phyloP scores from a whole-genome alignment of 768 basidiomycete genomes.

The Kwoniella dendrophila region DNA sequence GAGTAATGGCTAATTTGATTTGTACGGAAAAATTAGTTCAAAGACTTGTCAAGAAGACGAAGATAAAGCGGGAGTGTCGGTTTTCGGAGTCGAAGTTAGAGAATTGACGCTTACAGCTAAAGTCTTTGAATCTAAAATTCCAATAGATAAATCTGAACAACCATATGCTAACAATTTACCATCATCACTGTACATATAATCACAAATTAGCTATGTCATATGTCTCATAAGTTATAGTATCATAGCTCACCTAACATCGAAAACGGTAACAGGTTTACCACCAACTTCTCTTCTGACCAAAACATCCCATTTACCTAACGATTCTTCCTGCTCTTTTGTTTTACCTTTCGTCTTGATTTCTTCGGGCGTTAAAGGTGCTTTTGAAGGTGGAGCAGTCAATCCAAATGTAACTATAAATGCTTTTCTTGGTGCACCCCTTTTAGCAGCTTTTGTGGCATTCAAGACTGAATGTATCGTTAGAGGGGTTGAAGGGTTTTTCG shows the following conservation, averaged over 20 bases:
- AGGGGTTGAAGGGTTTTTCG: constrained; percentile 20
- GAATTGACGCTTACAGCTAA: constrained; percentile 65
- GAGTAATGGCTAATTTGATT: constrained; percentile 70
- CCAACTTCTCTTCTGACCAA: constrained; percentile 71
- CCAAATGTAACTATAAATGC: constrained; percentile 43
- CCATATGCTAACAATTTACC: constrained; percentile 84
- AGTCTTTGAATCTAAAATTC: constrained; percentile 76
- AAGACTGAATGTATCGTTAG: constrained; percentile 50
- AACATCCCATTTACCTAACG: constrained; percentile 72
- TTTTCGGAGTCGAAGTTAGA: background rate
- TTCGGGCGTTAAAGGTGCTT: constrained; percentile 28
- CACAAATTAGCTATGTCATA: no score
- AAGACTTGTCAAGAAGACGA: background rate
- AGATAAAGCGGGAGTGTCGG: background rate
- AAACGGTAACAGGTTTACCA: constrained; percentile 78
- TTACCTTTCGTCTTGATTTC: constrained; percentile 22
- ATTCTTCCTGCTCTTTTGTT: constrained; percentile 29
- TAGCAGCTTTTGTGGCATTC: constrained; percentile 42
- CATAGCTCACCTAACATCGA: constrained; percentile 80
- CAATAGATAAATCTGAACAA: constrained; percentile 80
- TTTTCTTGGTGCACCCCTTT: constrained; percentile 48
- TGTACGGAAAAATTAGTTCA: background rate
- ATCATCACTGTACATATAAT: constrained; percentile 63
- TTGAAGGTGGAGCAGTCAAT: constrained; percentile 35
- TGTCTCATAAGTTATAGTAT: no score